phyloP scores from a whole-genome alignment of 208 protist genomes.

The Leptomonas seymouri region DNA sequence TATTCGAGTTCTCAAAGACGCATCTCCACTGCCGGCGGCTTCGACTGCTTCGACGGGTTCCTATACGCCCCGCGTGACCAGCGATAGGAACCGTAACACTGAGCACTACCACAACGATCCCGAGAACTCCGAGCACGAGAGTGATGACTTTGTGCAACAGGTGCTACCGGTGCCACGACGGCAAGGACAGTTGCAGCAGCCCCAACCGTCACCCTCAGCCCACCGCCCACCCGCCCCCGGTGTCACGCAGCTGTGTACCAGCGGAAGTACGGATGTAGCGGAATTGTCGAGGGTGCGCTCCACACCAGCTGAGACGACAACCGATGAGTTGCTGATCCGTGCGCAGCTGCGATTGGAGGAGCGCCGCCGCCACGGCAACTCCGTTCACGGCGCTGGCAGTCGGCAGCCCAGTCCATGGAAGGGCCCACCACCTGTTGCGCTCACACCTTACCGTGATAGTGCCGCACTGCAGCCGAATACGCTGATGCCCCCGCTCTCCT shows the following conservation, averaged over 20 bases:
- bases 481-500: slow-evolving; percentile 3
- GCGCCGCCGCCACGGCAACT: slow-evolving; percentile 21
- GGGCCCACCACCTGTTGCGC: neutral
- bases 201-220: neutral
- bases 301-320: slow-evolving; percentile 19
- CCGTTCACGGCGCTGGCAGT: slow-evolving; percentile 12
- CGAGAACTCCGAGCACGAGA: slow-evolving; percentile 15
- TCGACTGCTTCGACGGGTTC: neutral
- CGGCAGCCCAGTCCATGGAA: slow-evolving; percentile 19
- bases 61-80: neutral
- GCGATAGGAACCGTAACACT: neutral
- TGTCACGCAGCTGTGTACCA: slow-evolving; percentile 8
- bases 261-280: neutral
- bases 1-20: neutral
- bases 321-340: slow-evolving; percentile 41
- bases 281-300: neutral
- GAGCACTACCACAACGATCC: slow-evolving; percentile 5
- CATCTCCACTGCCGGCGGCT: neutral
- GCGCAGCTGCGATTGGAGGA: slow-evolving; percentile 56
- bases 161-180: slow-evolving; percentile 22
- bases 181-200: neutral
- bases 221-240: slow-evolving; percentile 1
- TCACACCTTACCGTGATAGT: slow-evolving; percentile 8
- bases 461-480: neutral
- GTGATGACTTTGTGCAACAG: slow-evolving; percentile 35